Evolutionary conservation across 768 basidiomycete genomes (phyloP).

Genomic region (Serpula lacrymans): DNA sequence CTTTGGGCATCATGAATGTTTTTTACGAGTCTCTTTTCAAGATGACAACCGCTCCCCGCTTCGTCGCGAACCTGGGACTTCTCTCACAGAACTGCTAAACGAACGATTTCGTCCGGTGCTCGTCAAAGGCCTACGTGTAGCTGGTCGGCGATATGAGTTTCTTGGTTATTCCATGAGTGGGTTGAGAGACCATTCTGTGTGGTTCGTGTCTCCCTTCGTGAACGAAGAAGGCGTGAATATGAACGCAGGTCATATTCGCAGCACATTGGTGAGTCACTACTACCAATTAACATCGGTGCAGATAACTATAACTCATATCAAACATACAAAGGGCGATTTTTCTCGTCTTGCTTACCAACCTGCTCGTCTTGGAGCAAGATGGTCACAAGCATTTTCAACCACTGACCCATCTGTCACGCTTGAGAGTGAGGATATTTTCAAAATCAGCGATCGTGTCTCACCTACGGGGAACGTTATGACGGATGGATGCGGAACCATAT

Average conservation of each 20-base stretch:
- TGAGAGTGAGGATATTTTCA: constrained; percentile 29
- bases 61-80: constrained; percentile 26
- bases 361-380: constrained; percentile 49
- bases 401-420: constrained; percentile 45
- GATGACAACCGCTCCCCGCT: constrained; percentile 42
- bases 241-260: constrained; percentile 27
- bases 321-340: constrained; percentile 39
- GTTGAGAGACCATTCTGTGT: constrained; percentile 45
- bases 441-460: constrained; percentile 28
- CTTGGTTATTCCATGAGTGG: constrained; percentile 55
- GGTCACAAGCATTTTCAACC: constrained; percentile 52
- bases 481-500: constrained; percentile 50
- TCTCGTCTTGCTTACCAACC: constrained; percentile 34
- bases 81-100: constrained; percentile 29
- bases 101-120: constrained; percentile 33
- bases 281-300: too few relatives aligned
- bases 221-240: constrained; percentile 19
- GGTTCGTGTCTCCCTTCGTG: constrained; percentile 44
- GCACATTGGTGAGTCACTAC: constrained; percentile 26
- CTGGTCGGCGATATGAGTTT: constrained; percentile 42
- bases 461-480: constrained; percentile 36
- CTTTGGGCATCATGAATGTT: constrained; percentile 37
- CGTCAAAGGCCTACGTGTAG: constrained; percentile 33
- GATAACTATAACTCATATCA: not conserved
- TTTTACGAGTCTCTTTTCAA: constrained; percentile 46